Evolutionary conservation across 2,329 filamentous ascomycete species (phyloP), one percentile per base, ranked within the genome.

Genomic region (Pseudocercospora ulei): DNA sequence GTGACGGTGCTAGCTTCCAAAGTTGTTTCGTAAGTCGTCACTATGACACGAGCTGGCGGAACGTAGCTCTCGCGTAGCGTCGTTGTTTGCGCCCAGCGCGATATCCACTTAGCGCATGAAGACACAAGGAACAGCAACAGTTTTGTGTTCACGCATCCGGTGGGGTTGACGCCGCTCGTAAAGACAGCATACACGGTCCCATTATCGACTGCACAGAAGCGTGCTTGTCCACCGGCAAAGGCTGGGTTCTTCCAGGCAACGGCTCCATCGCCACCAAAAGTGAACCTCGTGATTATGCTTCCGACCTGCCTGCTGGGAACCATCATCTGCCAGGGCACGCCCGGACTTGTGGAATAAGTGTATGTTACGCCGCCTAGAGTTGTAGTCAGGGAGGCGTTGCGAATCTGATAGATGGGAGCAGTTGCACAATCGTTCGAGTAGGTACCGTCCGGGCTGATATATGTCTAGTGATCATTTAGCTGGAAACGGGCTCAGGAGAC

Each of bases 401-500:
- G 12, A 17, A 42, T 22, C 20, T 22, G n/a, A 24, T 42, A 42
- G 3, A 42, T 14, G 3, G 39, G 39, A 19, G 27, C 34, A 4
- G 20, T 38, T 9, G 25, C 29, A 22, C 39, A 42, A 19, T 42
- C 39, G 16, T 42, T 42, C n/a, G n/a, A n/a, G n/a, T n/a, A n/a
- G n/a, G n/a, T n/a, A n/a, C n/a, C n/a, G n/a, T n/a, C n/a, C n/a
- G n/a, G n/a, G n/a, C n/a, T n/a, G n/a, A n/a, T n/a, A n/a, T n/a
- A n/a, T n/a, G n/a, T n/a, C n/a, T n/a, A n/a, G n/a, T n/a, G n/a
- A n/a, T n/a, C n/a, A n/a, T n/a, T n/a, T n/a, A n/a, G n/a, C n/a
- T n/a, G n/a, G n/a, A n/a, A n/a, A n/a, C n/a, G n/a, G n/a, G n/a
- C n/a, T n/a, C n/a, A n/a, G n/a, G n/a, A n/a, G n/a, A n/a, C n/a